Evolutionary conservation across 805 yeast genomes (phyloP), one percentile per base, ranked within the genome.

Genomic region (Starmerella davenportii): DNA sequence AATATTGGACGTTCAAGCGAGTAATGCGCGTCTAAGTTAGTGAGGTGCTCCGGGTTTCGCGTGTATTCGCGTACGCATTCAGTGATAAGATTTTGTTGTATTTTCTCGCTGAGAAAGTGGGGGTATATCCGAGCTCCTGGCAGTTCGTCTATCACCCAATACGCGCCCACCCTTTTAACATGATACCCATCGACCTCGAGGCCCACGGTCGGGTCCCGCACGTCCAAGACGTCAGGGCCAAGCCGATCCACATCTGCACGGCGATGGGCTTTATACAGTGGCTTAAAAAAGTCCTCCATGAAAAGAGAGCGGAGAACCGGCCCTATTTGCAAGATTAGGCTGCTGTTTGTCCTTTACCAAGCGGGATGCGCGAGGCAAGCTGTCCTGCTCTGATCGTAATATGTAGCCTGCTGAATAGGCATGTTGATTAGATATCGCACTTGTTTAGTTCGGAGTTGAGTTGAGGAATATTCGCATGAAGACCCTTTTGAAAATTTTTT

Each of bases 11-110:
- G 39, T 2, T 52, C 51, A 5, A 60, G 30, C 7, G 41, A 33
- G 37, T 55, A 55, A 27, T 55, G 56, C 3, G 58, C 54, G 25
- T 58, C 59, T 11, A 61, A 48, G 39, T 62, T 63, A 17, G 60
- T 57, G 20, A 44, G 40, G 42, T 63, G 67, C 34, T 45, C 46
- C 3, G 38, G 41, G n/a, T 49, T 50, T 4, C 53, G 56, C 7
- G 61, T 43, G 37, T 57, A 59, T 9, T 55, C 59, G 23, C 47
- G 48, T 5, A 58, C 39, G 1, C 54, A 49, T 29, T 56, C 55
- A 4, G 40, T 39, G 4, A 59, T 43, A 19, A 62, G 43, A 34
- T 45, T 39, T 2, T 41, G 44, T 44, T 62, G 65, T 11, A 51
- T 47, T 2, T 37, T 43, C 1, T 45, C 43, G 1, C 53, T 41